Evolutionary conservation across 306 rosid genomes (phyloP), one percentile per base, ranked within the genome.

Genomic region (Quercus aquifolioides): DNA sequence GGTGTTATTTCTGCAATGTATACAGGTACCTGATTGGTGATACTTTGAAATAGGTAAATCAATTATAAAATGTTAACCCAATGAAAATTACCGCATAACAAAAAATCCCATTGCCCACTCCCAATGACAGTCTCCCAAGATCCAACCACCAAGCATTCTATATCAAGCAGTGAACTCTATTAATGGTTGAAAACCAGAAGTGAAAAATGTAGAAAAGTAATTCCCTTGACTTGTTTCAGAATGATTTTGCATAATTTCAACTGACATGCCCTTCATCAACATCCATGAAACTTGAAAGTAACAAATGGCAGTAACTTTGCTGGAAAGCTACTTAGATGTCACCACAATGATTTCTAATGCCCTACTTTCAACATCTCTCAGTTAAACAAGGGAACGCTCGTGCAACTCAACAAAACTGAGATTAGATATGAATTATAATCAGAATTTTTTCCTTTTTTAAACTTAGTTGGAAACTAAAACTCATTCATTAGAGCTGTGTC

Each of bases 101-200:
- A 54, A 94, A 86, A 74, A 92, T 67, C 67, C 97, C 94, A 83
- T 92, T 89, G 75, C 94, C 97, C 86, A 83, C 86, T 85, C 98
- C 98, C 17, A 88, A 81, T 46, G 89, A 81, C 54, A 92, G 76
- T 81, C 97, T 90, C 88, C 97, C 98, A 26, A 86, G 75, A 58
- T 94, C 92, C 67, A 93, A 88, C 92, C 88, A 90, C 94, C 86
- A 87, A 74, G 90, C 87, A 85, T 49, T 91, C 98, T 84, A 76
- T 77, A 81, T 74, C 76, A 86, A 83, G 76, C 79, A 85, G 10
- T 76, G 28, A 73, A 73, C 30, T 76, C 28, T 55, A 73, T 65
- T 7, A 65, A 10, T 65, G 8, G 11, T 10, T 63, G 43, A 15
- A 63, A 63, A 18, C 69, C 69, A 63, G 21, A 14, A 28, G 35